Conservation (phyloP, 2,329 filamentous ascomycete genomes). For the Cytospora schulzeri region DNA sequence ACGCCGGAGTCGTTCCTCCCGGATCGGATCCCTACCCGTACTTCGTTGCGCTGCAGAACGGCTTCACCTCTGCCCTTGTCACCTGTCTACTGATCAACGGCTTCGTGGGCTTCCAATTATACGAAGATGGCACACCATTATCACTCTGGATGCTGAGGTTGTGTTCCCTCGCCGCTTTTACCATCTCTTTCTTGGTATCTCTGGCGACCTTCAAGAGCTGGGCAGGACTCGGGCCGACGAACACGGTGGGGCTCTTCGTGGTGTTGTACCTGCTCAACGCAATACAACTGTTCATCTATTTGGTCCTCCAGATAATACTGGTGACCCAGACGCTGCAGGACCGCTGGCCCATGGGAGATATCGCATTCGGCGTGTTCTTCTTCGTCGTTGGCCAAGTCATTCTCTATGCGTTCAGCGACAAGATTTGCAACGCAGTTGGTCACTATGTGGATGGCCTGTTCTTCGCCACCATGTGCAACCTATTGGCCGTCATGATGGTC, state of each 20-base stretch:
- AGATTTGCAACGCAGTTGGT: conserved; percentile 79
- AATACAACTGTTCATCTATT: conserved; percentile 81
- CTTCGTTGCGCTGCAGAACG: conserved; percentile 86
- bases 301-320: conserved; percentile 84
- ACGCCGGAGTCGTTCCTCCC: conserved; percentile 88
- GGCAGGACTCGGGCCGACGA: conserved; percentile 81
- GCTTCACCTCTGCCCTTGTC: conserved; percentile 80
- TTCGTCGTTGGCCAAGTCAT: conserved; percentile 91
- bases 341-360: conserved; percentile 92
- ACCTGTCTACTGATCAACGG: conserved; percentile 94
- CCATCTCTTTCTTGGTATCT: conserved; percentile 82
- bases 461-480: conserved; percentile 90
- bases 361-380: conserved; percentile 86
- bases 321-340: conserved; percentile 90
- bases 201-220: conserved; percentile 91
- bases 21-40: conserved; percentile 82
- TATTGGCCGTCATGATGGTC: conserved; percentile 98
- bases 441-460: conserved; percentile 96
- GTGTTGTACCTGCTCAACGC: conserved; percentile 91
- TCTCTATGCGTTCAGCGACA: conserved; percentile 84
- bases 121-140: conserved; percentile 92
- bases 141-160: conserved; percentile 91
- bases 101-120: conserved; percentile 97
- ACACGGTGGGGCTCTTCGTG: conserved; percentile 86
- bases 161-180: conserved; percentile 78